phyloP scores from a whole-genome alignment of 257 asterid genomes.

The Salvia splendens region DNA sequence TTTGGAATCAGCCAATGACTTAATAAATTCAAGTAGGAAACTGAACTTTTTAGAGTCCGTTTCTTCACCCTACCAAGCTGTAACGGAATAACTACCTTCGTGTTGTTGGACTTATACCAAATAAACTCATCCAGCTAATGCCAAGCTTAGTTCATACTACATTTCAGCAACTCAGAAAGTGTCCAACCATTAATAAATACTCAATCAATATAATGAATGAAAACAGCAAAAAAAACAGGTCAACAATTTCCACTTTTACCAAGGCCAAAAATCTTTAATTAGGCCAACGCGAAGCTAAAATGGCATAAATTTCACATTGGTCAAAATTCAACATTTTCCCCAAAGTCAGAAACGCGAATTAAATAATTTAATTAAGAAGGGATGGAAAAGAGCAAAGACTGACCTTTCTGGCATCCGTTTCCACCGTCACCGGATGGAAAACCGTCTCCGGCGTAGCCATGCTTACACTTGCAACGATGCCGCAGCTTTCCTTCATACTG shows the following conservation, averaged over 20 bases:
- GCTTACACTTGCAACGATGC: slow-evolving; percentile 62
- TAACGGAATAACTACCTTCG: background rate
- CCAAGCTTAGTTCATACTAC: background rate
- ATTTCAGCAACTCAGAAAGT: slow-evolving; percentile 21
- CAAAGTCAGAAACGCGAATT: slow-evolving; percentile 33
- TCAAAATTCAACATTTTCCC: slow-evolving; percentile 29
- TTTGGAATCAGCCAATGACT: slow-evolving; percentile 26
- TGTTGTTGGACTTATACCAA: slow-evolving; percentile 19
- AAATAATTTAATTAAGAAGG: background rate
- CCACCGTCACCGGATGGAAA: slow-evolving; percentile 45
- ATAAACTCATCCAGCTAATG: background rate
- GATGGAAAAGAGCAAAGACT: slow-evolving; percentile 27
- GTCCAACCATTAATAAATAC: slow-evolving; percentile 15
- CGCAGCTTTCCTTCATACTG: slow-evolving; percentile 24
- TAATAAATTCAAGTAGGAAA: slow-evolving; percentile 2
- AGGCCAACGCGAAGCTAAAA: background rate
- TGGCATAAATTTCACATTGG: slow-evolving; percentile 24
- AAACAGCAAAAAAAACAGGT: slow-evolving; percentile 24
- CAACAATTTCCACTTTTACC: slow-evolving; percentile 27
- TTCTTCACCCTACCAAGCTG: slow-evolving; percentile 23
- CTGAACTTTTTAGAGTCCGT: background rate
- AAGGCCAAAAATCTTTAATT: background rate
- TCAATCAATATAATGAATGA: slow-evolving; percentile 7
- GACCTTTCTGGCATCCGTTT: slow-evolving; percentile 61
- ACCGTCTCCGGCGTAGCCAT: slow-evolving; percentile 78